These are phyloP conservation scores for Chlorella sp. DNA, from an alignment of 139 green algal species.

Conservation along the genomic window DNA sequence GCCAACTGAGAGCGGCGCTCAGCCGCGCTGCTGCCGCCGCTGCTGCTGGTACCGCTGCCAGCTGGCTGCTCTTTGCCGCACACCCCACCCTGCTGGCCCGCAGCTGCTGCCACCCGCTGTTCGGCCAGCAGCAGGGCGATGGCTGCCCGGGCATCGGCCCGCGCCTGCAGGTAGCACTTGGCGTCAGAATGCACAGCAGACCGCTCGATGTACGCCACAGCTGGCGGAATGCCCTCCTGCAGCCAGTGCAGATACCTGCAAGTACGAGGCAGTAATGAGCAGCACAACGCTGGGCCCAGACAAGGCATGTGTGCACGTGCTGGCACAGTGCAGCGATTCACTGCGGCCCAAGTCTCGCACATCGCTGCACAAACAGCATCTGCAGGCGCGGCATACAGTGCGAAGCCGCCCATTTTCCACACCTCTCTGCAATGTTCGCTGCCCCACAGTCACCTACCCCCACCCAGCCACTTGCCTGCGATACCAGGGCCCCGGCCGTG, in stretches of 20 bases:
- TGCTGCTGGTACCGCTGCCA: background rate
- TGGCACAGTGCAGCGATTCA: no score
- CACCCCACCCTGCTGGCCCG: background rate
- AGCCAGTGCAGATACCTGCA: slow-evolving; percentile 51
- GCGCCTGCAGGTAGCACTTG: slow-evolving; percentile 52
- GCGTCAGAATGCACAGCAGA: slow-evolving; percentile 27
- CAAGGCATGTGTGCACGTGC: no score
- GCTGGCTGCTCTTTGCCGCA: background rate
- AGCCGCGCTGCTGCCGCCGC: background rate
- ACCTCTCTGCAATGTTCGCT: no score
- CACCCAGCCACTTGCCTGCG: background rate
- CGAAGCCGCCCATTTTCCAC: no score
- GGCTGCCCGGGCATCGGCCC: slow-evolving; percentile 33
- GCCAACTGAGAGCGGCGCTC: background rate
- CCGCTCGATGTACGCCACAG: slow-evolving; percentile 44
- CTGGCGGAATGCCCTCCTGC: slow-evolving; percentile 15
- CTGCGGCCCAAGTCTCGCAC: background rate
- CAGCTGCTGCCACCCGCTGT: background rate
- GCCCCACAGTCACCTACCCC: background rate
- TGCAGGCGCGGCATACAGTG: no score
- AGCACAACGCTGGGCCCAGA: background rate
- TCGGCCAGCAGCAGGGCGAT: slow-evolving; percentile 1
- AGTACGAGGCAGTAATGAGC: no score
- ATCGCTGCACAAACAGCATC: background rate
- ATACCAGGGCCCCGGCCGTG: slow-evolving; percentile 42